Evolutionary conservation across 2,329 filamentous ascomycete species (phyloP), one percentile per base, ranked within the genome.

Genomic region (Hypoxylon sp.): DNA sequence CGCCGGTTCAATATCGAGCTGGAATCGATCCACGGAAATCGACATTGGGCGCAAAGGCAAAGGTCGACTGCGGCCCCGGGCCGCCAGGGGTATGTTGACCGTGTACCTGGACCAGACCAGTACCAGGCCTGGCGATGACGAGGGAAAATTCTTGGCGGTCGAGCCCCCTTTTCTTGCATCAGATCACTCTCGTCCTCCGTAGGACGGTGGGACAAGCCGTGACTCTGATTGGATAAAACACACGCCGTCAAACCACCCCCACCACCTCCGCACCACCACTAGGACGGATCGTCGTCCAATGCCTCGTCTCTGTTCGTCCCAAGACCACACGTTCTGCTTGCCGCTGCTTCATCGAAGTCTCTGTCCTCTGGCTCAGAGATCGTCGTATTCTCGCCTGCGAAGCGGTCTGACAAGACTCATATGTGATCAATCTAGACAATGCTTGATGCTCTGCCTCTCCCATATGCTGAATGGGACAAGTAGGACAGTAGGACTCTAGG

Each of bases 101-200:
- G 17, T 50, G 43, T 58, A 26, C 42, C 29, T 47, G 24, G 35
- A 46, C 33, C 11, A 43, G 46, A 15, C 46, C 43, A 33, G 55
- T 42, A 18, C 55, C 50, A 50, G 48, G 56, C 55, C 50, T 18
- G 41, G 50, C 53, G 29, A 47, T 3, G 26, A 54, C 52, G 24
- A 49, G 38, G n/a, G 24, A 38, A 11, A 10, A 27, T 50, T 54
- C 58, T 66, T 66, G 64, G 63, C 60, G 50, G 37, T 55, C 40
- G 35, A 62, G 45, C 67, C 65, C 66, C 67, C 67, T 67, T 69
- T 68, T 60, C 60, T 49, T 67, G 65, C 57, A 63, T 63, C 60
- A 55, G 56, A 48, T 53, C 35, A 50, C 52, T 52, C 42, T 55
- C 54, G 45, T 53, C 48, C 57, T 54, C 63, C 58, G 50, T 59